phyloP scores from a whole-genome alignment of 441 rosid genomes.

The Adansonia gregorii region DNA sequence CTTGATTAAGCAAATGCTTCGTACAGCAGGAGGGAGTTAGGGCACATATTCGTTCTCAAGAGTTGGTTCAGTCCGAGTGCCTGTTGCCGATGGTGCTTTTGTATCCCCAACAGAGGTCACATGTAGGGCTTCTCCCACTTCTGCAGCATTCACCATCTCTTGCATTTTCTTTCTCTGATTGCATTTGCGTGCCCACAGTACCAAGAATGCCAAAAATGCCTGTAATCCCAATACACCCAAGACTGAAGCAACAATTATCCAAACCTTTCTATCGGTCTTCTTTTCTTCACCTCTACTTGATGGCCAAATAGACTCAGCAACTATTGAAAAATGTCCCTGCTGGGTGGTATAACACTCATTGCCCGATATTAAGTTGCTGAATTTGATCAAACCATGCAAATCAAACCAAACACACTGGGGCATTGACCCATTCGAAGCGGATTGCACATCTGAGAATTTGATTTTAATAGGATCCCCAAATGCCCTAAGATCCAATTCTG shows the following conservation, averaged over 20 bases:
- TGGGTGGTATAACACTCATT: constrained; percentile 57
- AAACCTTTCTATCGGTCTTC: constrained; percentile 39
- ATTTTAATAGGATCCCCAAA: constrained; percentile 58
- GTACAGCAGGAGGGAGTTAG: constrained; percentile 33
- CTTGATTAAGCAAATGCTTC: constrained; percentile 41
- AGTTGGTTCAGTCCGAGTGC: constrained; percentile 81
- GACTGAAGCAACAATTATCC: constrained; percentile 81
- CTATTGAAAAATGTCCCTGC: constrained; percentile 92
- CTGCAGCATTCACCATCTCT: constrained; percentile 91
- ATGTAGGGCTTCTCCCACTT: constrained; percentile 76
- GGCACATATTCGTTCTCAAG: constrained; percentile 89
- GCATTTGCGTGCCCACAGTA: constrained; percentile 57
- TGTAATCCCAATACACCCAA: constrained; percentile 66
- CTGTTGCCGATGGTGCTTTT: constrained; percentile 76
- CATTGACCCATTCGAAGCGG: constrained; percentile 56
- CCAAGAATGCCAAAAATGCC: constrained; percentile 51
- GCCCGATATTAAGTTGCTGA: constrained; percentile 55
- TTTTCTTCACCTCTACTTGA: constrained; percentile 15
- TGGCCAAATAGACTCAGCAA: constrained; percentile 54
- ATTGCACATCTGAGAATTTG: constrained; percentile 55
- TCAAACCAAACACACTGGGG: constrained; percentile 78
- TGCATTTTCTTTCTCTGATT: constrained; percentile 66
- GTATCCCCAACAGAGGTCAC: constrained; percentile 74
- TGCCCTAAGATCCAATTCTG: constrained; percentile 45
- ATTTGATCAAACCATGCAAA: constrained; percentile 54